These are phyloP conservation scores for Fistulifera solaris DNA, from an alignment of 108 stramenopile species.

Conservation along the genomic window DNA sequence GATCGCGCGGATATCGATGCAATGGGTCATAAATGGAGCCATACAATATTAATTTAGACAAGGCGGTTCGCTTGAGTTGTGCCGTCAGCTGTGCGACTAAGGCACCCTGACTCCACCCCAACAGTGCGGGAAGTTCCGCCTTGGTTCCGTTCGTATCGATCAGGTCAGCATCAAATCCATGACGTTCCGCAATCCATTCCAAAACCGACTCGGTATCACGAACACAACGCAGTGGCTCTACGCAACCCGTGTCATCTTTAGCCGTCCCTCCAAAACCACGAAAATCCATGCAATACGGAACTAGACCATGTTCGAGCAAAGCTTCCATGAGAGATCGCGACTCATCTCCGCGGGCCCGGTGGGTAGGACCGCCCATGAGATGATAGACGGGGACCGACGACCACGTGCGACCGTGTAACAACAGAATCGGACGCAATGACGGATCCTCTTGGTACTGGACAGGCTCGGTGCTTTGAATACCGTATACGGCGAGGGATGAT, in stretches of 20 bases:
- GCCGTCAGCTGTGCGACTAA: conserved; percentile 76
- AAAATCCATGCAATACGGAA: conserved; percentile 84
- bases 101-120: conserved; percentile 84
- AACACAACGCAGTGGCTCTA: conserved; percentile 67
- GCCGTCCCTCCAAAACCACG: conserved; percentile 86
- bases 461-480: conserved; percentile 35
- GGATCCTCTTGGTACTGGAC: background rate
- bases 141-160: background rate
- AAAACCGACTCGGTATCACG: conserved; percentile 66
- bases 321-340: conserved; percentile 57
- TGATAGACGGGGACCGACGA: conserved; percentile 83
- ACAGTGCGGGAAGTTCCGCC: conserved; percentile 16
- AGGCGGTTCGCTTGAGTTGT: conserved; percentile 31
- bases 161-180: no score
- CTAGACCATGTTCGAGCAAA: conserved; percentile 39
- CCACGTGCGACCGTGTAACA: conserved; percentile 86
- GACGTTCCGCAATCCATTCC: conserved; percentile 53
- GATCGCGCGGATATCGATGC: conserved; percentile 60
- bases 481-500: conserved; percentile 72
- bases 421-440: conserved; percentile 35
- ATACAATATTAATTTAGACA: conserved; percentile 59
- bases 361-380: conserved; percentile 31
- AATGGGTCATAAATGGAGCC: conserved; percentile 79
- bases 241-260: conserved; percentile 39
- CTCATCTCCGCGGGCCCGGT: conserved; percentile 7